A percentile compares a stretch with the other conserved stretches of the same genome.
These are phyloP conservation scores for Pyrus pyrifolia DNA, from an alignment of 306 rosid species.

Conservation along the genomic window DNA sequence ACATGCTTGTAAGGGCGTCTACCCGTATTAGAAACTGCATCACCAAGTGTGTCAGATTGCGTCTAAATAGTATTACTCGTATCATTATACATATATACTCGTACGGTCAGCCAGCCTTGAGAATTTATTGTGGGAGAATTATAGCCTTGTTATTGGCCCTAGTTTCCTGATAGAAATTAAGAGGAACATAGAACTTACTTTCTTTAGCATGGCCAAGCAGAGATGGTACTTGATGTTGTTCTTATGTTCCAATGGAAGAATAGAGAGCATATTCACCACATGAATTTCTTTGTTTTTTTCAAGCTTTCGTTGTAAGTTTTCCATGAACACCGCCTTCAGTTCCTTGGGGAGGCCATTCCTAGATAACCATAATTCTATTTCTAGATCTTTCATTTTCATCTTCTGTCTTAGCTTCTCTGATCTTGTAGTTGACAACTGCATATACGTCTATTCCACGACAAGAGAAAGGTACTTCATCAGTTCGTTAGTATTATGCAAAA, in stretches of 20 bases:
- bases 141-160: not conserved
- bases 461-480: not conserved
- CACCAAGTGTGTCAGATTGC: too few species aligned
- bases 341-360: not conserved
- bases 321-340: not conserved
- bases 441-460: not conserved
- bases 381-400: not conserved
- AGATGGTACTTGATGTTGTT: not conserved
- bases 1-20: too few species aligned
- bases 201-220: not conserved
- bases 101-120: not conserved
- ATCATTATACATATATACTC: too few species aligned
- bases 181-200: not conserved
- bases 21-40: too few species aligned
- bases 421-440: not conserved
- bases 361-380: not conserved
- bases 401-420: not conserved
- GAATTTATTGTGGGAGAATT: not conserved
- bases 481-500: too few species aligned
- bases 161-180: not conserved
- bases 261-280: not conserved
- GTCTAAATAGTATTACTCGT: too few species aligned
- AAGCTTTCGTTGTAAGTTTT: not conserved
- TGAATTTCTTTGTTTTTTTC: not conserved
- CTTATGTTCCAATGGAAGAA: not conserved